Evolutionary conservation across 768 basidiomycete genomes (phyloP).

Genomic region (Auricularia sp.): DNA sequence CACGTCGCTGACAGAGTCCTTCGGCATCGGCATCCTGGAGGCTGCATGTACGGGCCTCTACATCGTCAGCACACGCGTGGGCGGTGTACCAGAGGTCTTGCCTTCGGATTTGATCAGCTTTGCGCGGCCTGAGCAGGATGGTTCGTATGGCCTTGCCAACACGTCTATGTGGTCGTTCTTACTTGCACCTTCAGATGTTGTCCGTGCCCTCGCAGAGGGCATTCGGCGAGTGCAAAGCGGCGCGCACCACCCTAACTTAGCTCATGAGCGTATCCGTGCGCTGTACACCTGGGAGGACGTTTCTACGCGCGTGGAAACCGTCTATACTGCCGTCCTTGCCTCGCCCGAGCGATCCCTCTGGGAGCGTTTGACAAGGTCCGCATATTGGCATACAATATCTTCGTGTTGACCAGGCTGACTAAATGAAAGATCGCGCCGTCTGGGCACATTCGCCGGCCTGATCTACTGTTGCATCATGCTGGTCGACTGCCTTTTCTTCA

Average conservation of each 20-base stretch:
- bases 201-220: slow-evolving; percentile 74
- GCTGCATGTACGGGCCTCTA: slow-evolving; percentile 92
- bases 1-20: slow-evolving; percentile 91
- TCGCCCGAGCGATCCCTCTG: slow-evolving; percentile 59
- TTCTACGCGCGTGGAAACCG: slow-evolving; percentile 68
- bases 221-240: slow-evolving; percentile 58
- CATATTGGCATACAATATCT: not conserved
- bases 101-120: slow-evolving; percentile 94
- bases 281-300: slow-evolving; percentile 88
- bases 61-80: slow-evolving; percentile 88
- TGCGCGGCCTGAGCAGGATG: slow-evolving; percentile 87
- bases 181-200: slow-evolving; percentile 48
- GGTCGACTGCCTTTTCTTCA: slow-evolving; percentile 82
- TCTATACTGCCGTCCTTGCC: slow-evolving; percentile 62
- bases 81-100: slow-evolving; percentile 91
- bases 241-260: slow-evolving; percentile 60
- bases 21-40: slow-evolving; percentile 95
- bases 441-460: slow-evolving; percentile 73
- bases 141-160: slow-evolving; percentile 32
- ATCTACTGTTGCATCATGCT: slow-evolving; percentile 84
- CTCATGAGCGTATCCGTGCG: slow-evolving; percentile 65
- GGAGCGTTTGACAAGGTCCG: slow-evolving; percentile 68
- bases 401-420: not conserved
- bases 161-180: not conserved
- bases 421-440: slow-evolving; percentile 53